phyloP scores from a whole-genome alignment of 768 basidiomycete species.

The Boletellus emodensis region DNA sequence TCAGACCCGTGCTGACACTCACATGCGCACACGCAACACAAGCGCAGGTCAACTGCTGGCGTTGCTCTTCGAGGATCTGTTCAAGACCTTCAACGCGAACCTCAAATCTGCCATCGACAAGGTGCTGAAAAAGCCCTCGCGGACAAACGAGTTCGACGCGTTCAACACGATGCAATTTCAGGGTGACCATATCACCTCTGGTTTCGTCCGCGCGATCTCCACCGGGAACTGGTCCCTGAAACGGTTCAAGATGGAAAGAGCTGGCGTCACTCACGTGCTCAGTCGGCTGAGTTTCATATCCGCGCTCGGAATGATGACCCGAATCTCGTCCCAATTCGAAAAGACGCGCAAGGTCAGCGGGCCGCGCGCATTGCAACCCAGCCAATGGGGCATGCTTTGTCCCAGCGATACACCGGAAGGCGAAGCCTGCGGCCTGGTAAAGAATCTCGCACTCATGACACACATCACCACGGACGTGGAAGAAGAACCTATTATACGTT shows the following conservation, averaged over 20 bases:
- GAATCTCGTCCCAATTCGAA: slow-evolving; percentile 97
- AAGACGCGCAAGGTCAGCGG: slow-evolving; percentile 99
- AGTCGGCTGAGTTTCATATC: slow-evolving; percentile 94
- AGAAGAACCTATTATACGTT: slow-evolving; percentile 85
- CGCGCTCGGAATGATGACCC: slow-evolving; percentile 99
- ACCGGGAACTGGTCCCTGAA: slow-evolving; percentile 99
- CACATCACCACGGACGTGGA: slow-evolving; percentile 99
- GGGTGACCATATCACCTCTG: slow-evolving; percentile 93
- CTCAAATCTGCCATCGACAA: slow-evolving; percentile 96
- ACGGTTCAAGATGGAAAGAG: slow-evolving; percentile 99
- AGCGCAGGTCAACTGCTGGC: slow-evolving; percentile 96
- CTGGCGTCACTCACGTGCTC: slow-evolving; percentile 96
- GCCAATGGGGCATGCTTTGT: slow-evolving; percentile 99
- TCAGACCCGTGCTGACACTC: slow-evolving; percentile 4
- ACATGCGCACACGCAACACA: slow-evolving; percentile 10
- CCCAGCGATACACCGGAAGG: slow-evolving; percentile 99
- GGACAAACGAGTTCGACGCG: slow-evolving; percentile 93
- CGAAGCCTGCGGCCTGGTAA: slow-evolving; percentile 97
- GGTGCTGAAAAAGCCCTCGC: slow-evolving; percentile 91
- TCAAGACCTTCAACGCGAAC: slow-evolving; percentile 97
- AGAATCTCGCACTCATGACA: slow-evolving; percentile 98
- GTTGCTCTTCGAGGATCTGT: slow-evolving; percentile 94
- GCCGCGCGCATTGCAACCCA: slow-evolving; percentile 92
- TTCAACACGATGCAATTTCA: slow-evolving; percentile 93
- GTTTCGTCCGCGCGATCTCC: slow-evolving; percentile 95